These are phyloP conservation scores for Pestalotiopsis sp. DNA, from an alignment of 2,329 filamentous ascomycete species.

Conservation along the genomic window DNA sequence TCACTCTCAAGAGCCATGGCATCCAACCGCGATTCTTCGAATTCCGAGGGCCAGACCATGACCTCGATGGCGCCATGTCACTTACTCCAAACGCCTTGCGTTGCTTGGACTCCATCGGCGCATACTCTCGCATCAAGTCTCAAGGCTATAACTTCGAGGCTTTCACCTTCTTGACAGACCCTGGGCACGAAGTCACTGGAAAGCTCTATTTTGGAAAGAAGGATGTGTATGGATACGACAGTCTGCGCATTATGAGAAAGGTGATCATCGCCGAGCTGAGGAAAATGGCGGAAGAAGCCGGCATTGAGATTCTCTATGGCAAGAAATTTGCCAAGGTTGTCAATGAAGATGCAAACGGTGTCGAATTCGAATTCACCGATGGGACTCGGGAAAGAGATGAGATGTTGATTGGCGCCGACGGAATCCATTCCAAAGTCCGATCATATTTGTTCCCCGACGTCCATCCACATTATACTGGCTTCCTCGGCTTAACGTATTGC, in stretches of 20 bases:
- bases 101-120: slow-evolving; percentile 52
- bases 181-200: slow-evolving; percentile 31
- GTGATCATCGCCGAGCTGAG: slow-evolving; percentile 52
- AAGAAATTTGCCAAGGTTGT: slow-evolving; percentile 50
- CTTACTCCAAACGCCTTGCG: slow-evolving; percentile 61
- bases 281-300: slow-evolving; percentile 38
- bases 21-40: slow-evolving; percentile 57
- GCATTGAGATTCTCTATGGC: slow-evolving; percentile 47
- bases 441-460: slow-evolving; percentile 52
- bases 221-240: slow-evolving; percentile 54
- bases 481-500: slow-evolving; percentile 37
- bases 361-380: slow-evolving; percentile 51
- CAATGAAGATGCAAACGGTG: slow-evolving; percentile 38
- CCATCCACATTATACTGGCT: slow-evolving; percentile 52
- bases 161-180: slow-evolving; percentile 44
- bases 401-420: slow-evolving; percentile 60
- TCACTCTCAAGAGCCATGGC: slow-evolving; percentile 53
- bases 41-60: slow-evolving; percentile 36
- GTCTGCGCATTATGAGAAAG: slow-evolving; percentile 56
- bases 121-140: slow-evolving; percentile 46
- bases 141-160: slow-evolving; percentile 54
- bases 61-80: slow-evolving; percentile 59
- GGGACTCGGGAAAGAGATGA: slow-evolving; percentile 41
- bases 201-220: slow-evolving; percentile 48
- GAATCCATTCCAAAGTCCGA: slow-evolving; percentile 60